These are phyloP conservation scores for Mycena vulgaris DNA, from an alignment of 768 basidiomycete genomes.

Conservation along the genomic window DNA sequence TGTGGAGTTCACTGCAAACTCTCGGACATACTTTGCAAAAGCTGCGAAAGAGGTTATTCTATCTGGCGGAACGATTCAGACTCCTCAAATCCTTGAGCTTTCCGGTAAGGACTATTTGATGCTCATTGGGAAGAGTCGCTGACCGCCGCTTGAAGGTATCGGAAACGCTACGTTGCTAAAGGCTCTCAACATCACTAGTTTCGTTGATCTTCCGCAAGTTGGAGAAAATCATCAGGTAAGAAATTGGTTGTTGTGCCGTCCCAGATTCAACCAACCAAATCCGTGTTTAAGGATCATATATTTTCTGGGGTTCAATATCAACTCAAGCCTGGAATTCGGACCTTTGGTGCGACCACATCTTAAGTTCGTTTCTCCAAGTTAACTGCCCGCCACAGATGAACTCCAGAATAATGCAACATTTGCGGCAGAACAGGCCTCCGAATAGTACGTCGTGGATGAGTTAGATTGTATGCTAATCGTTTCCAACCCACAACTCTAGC, in stretches of 20 bases:
- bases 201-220: not conserved
- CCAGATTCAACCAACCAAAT: not conserved
- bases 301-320: not conserved
- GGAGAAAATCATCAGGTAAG: not conserved
- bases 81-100: slow-evolving; percentile 36
- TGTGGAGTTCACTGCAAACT: not conserved
- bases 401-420: slow-evolving; percentile 4
- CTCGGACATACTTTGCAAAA: not conserved
- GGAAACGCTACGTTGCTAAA: not conserved
- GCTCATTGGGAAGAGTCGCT: not conserved
- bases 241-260: too few relatives aligned
- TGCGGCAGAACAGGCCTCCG: not conserved
- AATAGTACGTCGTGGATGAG: not conserved
- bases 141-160: not conserved
- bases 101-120: slow-evolving; percentile 5
- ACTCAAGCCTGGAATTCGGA: not conserved
- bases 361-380: not conserved
- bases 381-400: not conserved
- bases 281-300: not conserved
- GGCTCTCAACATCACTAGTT: not conserved
- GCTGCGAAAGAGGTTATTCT: slow-evolving; percentile 44
- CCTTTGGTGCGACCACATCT: not conserved
- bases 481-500: too few relatives aligned
- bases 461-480: not conserved
- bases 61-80: slow-evolving; percentile 43